These are phyloP conservation scores for Tetrapisispora namnaoensis DNA, from an alignment of 805 yeast genomes.

Conservation along the genomic window DNA sequence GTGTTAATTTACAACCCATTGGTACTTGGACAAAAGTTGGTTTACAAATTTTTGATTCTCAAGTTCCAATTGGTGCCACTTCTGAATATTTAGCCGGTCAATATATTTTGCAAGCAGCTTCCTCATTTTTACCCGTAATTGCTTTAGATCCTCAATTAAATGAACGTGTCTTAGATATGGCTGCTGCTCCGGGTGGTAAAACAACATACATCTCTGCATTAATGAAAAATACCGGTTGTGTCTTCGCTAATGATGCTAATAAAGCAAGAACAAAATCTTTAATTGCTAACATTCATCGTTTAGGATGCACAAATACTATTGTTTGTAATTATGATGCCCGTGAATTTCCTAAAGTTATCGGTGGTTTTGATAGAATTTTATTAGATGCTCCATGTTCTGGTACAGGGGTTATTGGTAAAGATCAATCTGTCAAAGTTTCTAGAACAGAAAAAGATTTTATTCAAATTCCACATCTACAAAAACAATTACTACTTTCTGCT, in stretches of 20 bases:
- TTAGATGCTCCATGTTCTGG: constrained; percentile 99
- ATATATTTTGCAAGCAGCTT: constrained; percentile 95
- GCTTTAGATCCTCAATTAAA: constrained; percentile 96
- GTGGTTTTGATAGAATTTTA: constrained; percentile 92
- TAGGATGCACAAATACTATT: constrained; percentile 92
- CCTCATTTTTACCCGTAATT: constrained; percentile 95
- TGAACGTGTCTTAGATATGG: constrained; percentile 96
- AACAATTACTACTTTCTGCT: constrained; percentile 86
- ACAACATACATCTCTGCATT: constrained; percentile 89
- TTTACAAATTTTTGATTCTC: constrained; percentile 92
- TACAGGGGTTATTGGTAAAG: constrained; percentile 98
- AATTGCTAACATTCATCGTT: constrained; percentile 93
- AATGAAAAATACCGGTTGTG: constrained; percentile 97
- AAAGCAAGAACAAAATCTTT: constrained; percentile 92
- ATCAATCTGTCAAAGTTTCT: constrained; percentile 83
- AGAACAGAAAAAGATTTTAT: constrained; percentile 95
- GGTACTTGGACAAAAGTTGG: constrained; percentile 99
- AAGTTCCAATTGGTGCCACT: constrained; percentile 99
- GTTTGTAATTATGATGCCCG: constrained; percentile 97
- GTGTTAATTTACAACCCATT: constrained; percentile 94
- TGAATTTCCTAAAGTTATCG: constrained; percentile 95
- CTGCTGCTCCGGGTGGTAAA: constrained; percentile 99
- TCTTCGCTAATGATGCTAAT: constrained; percentile 95
- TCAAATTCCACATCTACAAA: constrained; percentile 93
- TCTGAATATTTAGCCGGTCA: constrained; percentile 98